Conservation (phyloP, 2,329 filamentous ascomycete species). For the Fusarium sp. region DNA sequence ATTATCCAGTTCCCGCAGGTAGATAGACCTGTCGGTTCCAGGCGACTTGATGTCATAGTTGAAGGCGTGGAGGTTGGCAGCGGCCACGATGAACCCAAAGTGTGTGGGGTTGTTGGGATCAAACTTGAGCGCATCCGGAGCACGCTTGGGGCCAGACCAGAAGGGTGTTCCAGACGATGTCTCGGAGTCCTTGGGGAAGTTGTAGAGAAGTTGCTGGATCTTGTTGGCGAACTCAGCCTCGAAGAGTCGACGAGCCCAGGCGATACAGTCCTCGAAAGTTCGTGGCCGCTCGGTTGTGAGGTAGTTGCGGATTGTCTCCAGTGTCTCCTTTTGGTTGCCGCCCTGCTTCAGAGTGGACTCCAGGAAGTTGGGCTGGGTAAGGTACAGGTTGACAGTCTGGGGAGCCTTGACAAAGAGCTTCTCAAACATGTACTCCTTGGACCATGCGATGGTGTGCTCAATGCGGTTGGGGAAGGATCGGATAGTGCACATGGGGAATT, state of each 20-base stretch:
- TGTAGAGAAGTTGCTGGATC: constrained; percentile 93
- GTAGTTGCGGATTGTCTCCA: constrained; percentile 91
- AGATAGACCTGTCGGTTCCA: constrained; percentile 73
- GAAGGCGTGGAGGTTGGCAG: constrained; percentile 93
- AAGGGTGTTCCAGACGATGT: constrained; percentile 91
- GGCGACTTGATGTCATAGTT: constrained; percentile 98
- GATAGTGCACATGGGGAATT: constrained; percentile 98
- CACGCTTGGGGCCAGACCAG: constrained; percentile 98
- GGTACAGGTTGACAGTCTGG: constrained; percentile 92
- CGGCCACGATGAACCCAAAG: constrained; percentile 87
- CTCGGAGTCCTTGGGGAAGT: constrained; percentile 93
- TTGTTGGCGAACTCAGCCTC: constrained; percentile 98
- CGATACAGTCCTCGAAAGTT: constrained; percentile 94
- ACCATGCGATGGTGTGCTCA: constrained; percentile 98
- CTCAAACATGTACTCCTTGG: constrained; percentile 91
- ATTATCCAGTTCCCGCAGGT: constrained; percentile 83
- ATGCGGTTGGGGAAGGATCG: constrained; percentile 98
- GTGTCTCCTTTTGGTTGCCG: constrained; percentile 91
- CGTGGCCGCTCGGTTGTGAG: constrained; percentile 91
- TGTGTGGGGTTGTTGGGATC: constrained; percentile 87
- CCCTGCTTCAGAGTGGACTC: constrained; percentile 89
- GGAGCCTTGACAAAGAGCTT: constrained; percentile 92
- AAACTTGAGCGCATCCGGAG: constrained; percentile 91
- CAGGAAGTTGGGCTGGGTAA: constrained; percentile 91
- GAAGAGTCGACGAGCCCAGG: constrained; percentile 93